phyloP scores from a whole-genome alignment of 2,329 filamentous ascomycete genomes.

The Aspergillaceae sp. region DNA sequence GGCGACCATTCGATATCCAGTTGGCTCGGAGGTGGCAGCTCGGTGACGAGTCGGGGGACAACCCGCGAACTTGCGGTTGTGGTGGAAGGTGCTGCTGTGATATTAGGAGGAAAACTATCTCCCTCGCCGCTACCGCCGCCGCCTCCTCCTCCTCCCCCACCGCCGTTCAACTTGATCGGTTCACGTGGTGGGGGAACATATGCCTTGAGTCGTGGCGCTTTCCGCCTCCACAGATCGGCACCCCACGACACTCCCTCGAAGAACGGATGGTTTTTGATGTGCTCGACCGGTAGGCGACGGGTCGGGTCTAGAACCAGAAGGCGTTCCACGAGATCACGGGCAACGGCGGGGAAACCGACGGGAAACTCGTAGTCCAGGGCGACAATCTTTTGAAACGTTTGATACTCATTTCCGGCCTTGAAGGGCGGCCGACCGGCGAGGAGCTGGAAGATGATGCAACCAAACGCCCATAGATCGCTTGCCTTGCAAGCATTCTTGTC shows the following conservation, averaged over 20 bases:
- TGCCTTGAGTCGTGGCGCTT: slow-evolving; percentile 76
- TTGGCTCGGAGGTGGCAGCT: slow-evolving; percentile 91
- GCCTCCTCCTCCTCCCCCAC: slow-evolving; percentile 1
- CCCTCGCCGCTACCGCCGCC: slow-evolving; percentile 11
- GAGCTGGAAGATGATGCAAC: slow-evolving; percentile 94
- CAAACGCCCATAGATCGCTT: slow-evolving; percentile 96
- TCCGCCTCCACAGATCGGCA: slow-evolving; percentile 75
- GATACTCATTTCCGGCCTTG: slow-evolving; percentile 90
- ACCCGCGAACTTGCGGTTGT: slow-evolving; percentile 43
- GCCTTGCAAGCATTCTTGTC: slow-evolving; percentile 97
- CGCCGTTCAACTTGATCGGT: slow-evolving; percentile 65
- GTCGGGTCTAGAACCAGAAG: slow-evolving; percentile 82
- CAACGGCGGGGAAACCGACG: slow-evolving; percentile 72
- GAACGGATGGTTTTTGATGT: slow-evolving; percentile 94
- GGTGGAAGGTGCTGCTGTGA: slow-evolving; percentile 32
- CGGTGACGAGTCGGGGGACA: slow-evolving; percentile 78
- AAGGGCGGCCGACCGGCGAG: slow-evolving; percentile 94
- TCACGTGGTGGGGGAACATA: slow-evolving; percentile 72
- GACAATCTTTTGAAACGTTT: slow-evolving; percentile 98
- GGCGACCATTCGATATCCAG: slow-evolving; percentile 98
- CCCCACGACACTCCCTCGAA: slow-evolving; percentile 84
- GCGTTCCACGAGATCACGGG: slow-evolving; percentile 81
- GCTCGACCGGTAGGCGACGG: slow-evolving; percentile 78
- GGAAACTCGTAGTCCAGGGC: slow-evolving; percentile 91
- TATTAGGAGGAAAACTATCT: slow-evolving; percentile 36